Evolutionary conservation across 495 filamentous ascomycete species (phyloP), one percentile per base, ranked within the genome.

Genomic region (Platismatia glauca): DNA sequence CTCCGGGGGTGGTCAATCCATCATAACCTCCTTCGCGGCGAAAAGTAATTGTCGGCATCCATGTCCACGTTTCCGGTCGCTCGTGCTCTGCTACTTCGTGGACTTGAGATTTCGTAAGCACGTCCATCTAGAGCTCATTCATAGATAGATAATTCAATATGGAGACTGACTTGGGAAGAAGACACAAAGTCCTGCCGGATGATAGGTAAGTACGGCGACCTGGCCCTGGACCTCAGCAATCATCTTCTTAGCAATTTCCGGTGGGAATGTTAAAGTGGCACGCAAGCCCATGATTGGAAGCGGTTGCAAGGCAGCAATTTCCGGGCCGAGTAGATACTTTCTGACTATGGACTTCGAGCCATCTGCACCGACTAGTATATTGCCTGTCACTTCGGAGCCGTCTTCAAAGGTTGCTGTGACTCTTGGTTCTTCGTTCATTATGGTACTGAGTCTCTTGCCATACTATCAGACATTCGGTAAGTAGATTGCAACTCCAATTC

Each of bases 21-120:
- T 57, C 59, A 15, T 12, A 48, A 13, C n/a, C 27, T 3, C 12
- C 13, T 6, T 38, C 22, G 31, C 29, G 37, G 34, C 33, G 44
- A 50, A 61, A 64, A 12, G 66, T 61, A 11, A 63, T 20, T 34
- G 27, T 55, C 33, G 60, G 50, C 27, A 37, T 43, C 66, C 76
- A 81, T 9, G 62, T 64, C 79, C 79, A 82, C 7, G 68, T 76
- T 53, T 76, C 75, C 11, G 81, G 78, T 9, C 69, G 61, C 11
- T 68, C 62, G 6, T 66, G 65, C 27, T 78, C 72, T 8, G 65
- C 61, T 1, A 69, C 72, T 55, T 81, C 74, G 38, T 76, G 75
- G 29, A 81, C 66, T 68, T 68, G 9, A 29, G 64, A 50, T 29
- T 7, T 22, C 29, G 44, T 35, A 13, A 64, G 39, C 3, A n/a